phyloP scores from a whole-genome alignment of 148 eudicot genomes.

The Chenopodium album region DNA sequence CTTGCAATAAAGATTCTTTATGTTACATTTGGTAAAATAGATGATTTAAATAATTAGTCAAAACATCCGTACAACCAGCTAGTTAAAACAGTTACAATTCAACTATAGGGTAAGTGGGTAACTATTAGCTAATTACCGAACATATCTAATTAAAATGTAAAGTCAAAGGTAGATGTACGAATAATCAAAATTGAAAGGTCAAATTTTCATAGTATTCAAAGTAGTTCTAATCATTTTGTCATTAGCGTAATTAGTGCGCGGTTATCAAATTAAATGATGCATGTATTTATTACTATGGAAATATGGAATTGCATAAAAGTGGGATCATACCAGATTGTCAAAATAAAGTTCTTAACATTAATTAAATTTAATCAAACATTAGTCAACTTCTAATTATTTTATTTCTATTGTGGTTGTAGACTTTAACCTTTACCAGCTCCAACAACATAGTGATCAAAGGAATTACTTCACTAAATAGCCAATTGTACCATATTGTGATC shows the following conservation, averaged over 20 bases:
- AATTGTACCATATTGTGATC: slow-evolving; percentile 54
- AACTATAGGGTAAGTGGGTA: too few relatives aligned
- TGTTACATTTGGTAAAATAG: too few relatives aligned
- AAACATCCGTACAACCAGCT: too few relatives aligned
- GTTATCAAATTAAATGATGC: neutral
- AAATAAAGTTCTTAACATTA: neutral
- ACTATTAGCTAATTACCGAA: too few relatives aligned
- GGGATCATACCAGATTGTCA: neutral
- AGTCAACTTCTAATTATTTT: neutral
- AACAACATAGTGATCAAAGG: slow-evolving; percentile 43
- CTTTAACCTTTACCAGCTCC: slow-evolving; percentile 38
- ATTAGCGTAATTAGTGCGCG: slow-evolving; percentile 2
- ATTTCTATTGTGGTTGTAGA: slow-evolving; percentile 33
- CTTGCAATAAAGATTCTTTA: too few relatives aligned
- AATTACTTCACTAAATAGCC: slow-evolving; percentile 53
- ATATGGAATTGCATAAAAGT: neutral
- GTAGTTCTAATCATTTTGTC: neutral
- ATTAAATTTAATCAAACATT: neutral
- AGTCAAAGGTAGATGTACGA: too few relatives aligned
- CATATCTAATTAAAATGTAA: too few relatives aligned
- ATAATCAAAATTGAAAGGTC: neutral
- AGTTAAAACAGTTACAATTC: too few relatives aligned
- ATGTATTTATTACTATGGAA: neutral
- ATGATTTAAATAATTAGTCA: too few relatives aligned
- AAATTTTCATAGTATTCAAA: neutral